These are phyloP conservation scores for Opeltia flavorubescens DNA, from an alignment of 495 filamentous ascomycete genomes.

Conservation along the genomic window DNA sequence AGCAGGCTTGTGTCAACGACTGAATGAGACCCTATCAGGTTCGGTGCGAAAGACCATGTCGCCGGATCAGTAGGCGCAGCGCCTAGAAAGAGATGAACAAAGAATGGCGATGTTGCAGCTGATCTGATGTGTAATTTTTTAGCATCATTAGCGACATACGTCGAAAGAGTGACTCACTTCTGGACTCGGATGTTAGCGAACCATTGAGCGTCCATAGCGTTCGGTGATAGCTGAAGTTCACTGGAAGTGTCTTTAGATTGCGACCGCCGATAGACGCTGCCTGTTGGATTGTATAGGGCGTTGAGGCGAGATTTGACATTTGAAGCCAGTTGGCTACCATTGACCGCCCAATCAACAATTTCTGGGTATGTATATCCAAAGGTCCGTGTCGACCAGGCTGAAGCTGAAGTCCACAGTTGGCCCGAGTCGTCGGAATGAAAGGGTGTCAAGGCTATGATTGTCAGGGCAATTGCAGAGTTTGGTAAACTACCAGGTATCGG, in stretches of 20 bases:
- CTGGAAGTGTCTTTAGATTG: background rate
- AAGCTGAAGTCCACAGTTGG: conserved; percentile 25
- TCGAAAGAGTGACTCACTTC: conserved; percentile 20
- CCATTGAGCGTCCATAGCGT: conserved; percentile 34
- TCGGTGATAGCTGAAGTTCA: conserved; percentile 7
- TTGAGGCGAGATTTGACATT: conserved; percentile 23
- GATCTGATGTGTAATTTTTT: conserved; percentile 11
- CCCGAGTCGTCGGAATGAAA: conserved; percentile 25
- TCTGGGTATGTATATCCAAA: conserved; percentile 39
- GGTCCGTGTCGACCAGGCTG: conserved; percentile 13
- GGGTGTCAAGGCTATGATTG: conserved; percentile 22
- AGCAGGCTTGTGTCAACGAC: conserved; percentile 4
- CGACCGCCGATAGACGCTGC: background rate
- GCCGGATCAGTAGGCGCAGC: conserved; percentile 22
- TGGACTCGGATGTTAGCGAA: conserved; percentile 42
- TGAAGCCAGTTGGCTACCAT: conserved; percentile 12
- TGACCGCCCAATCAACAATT: conserved; percentile 22
- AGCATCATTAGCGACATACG: background rate
- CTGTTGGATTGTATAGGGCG: conserved; percentile 20
- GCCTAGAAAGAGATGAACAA: conserved; percentile 48
- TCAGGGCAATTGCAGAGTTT: conserved; percentile 6
- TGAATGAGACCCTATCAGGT: conserved; percentile 29
- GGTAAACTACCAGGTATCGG: background rate
- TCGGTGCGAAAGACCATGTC: conserved; percentile 28
- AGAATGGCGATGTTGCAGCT: conserved; percentile 39